These are phyloP conservation scores for Xylaria castorea DNA, from an alignment of 495 filamentous ascomycete genomes.

Conservation along the genomic window DNA sequence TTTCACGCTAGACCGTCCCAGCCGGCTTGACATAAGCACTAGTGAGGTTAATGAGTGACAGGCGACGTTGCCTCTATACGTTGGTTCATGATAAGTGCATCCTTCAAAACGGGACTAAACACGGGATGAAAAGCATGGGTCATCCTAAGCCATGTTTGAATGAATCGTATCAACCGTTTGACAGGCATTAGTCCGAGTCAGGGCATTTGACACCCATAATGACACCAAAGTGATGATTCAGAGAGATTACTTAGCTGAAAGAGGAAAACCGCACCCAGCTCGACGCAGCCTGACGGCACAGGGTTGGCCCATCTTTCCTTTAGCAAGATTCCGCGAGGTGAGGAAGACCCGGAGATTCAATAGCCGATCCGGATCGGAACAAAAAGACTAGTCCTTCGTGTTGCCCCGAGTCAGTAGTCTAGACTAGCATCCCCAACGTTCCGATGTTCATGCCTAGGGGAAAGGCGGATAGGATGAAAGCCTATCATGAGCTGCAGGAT, in stretches of 20 bases:
- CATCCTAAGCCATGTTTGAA: neutral
- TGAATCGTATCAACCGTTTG: neutral
- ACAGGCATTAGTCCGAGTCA: neutral
- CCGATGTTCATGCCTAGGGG: neutral
- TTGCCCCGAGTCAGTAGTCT: neutral
- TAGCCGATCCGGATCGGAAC: neutral
- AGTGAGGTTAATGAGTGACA: neutral
- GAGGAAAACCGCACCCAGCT: neutral
- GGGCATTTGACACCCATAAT: neutral
- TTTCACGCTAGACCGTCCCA: slow-evolving; percentile 1
- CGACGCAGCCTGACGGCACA: neutral
- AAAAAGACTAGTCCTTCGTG: neutral
- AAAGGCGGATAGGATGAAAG: neutral
- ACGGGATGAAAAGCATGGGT: neutral
- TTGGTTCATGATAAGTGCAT: neutral
- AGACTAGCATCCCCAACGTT: neutral
- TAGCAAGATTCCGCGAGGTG: neutral
- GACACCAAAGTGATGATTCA: slow-evolving; percentile 1
- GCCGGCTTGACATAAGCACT: slow-evolving; percentile 19
- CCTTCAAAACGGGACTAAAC: neutral
- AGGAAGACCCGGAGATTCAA: slow-evolving; percentile 3
- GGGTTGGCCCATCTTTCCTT: neutral
- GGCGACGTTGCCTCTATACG: neutral
- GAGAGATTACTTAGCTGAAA: slow-evolving; percentile 3
- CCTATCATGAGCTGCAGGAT: slow-evolving; percentile 11